Evolutionary conservation across 2,329 filamentous ascomycete species (phyloP).

Genomic region (Fusarium aywerte): DNA sequence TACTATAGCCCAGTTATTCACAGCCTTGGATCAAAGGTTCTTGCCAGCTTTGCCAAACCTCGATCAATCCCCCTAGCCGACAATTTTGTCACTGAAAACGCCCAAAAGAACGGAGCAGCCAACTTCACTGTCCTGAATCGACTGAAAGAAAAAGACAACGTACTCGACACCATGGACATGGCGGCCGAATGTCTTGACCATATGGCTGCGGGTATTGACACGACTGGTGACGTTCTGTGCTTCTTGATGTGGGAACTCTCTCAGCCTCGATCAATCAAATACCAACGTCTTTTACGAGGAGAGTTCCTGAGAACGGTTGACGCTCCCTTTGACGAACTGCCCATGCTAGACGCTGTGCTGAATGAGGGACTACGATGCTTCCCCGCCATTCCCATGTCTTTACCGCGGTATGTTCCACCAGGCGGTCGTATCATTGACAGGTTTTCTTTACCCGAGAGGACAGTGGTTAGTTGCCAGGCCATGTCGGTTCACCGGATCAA

Average conservation of each 20-base stretch:
- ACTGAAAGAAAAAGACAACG: constrained; percentile 62
- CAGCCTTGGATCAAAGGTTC: constrained; percentile 56
- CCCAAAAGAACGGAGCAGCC: constrained; percentile 57
- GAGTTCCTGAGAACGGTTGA: constrained; percentile 61
- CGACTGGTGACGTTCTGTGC: constrained; percentile 74
- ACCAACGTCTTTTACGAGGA: constrained; percentile 63
- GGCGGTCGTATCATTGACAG: constrained; percentile 67
- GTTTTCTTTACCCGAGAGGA: constrained; percentile 62
- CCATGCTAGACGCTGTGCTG: constrained; percentile 71
- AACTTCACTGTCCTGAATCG: constrained; percentile 69
- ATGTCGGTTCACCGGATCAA: constrained; percentile 70
- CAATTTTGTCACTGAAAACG: constrained; percentile 66
- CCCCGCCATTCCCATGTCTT: constrained; percentile 73
- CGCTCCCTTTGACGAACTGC: constrained; percentile 60
- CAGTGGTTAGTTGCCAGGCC: constrained; percentile 70
- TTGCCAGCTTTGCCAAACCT: constrained; percentile 63
- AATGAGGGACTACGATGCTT: constrained; percentile 71
- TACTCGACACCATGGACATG: constrained; percentile 64
- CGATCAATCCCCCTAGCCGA: constrained; percentile 69
- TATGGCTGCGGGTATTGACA: constrained; percentile 78
- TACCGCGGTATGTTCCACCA: constrained; percentile 68
- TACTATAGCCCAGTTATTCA: constrained; percentile 67
- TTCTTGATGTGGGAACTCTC: constrained; percentile 79
- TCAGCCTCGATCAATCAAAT: constrained; percentile 61
- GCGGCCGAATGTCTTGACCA: constrained; percentile 78